Evolutionary conservation across 768 basidiomycete genomes (phyloP).

Genomic region (Sarcodon sp.): DNA sequence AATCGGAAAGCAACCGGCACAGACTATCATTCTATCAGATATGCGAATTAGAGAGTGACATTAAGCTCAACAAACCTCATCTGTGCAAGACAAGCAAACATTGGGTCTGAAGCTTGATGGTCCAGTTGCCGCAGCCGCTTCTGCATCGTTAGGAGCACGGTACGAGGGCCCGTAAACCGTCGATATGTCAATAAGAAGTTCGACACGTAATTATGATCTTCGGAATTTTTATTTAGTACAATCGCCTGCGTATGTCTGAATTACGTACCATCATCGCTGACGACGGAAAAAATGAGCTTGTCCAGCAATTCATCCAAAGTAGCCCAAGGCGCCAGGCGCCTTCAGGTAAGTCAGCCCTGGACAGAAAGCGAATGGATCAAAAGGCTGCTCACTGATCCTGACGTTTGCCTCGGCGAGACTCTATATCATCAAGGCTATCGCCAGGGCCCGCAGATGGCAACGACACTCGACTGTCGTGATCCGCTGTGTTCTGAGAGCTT

Average conservation of each 20-base stretch:
- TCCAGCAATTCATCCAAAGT: constrained; percentile 71
- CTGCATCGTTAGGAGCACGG: constrained; percentile 76
- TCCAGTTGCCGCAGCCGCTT: constrained; percentile 74
- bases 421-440: neutral
- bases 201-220: constrained; percentile 66
- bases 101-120: constrained; percentile 59
- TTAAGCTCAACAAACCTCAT: constrained; percentile 45
- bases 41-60: neutral
- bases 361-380: neutral
- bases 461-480: neutral
- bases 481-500: neutral
- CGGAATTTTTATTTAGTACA: constrained; percentile 3
- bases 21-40: constrained; percentile 34
- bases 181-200: constrained; percentile 81
- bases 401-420: constrained; percentile 5
- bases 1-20: constrained; percentile 64
- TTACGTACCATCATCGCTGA: constrained; percentile 68
- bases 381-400: neutral
- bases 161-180: constrained; percentile 69
- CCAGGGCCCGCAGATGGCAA: neutral
- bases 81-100: constrained; percentile 82
- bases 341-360: constrained; percentile 7
- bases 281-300: constrained; percentile 69
- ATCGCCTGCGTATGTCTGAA: neutral
- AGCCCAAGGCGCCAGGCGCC: constrained; percentile 56